Evolutionary conservation across 352 stramenopile genomes (phyloP), one percentile per base, ranked within the genome.

Genomic region (Thalassiosira hispida): DNA sequence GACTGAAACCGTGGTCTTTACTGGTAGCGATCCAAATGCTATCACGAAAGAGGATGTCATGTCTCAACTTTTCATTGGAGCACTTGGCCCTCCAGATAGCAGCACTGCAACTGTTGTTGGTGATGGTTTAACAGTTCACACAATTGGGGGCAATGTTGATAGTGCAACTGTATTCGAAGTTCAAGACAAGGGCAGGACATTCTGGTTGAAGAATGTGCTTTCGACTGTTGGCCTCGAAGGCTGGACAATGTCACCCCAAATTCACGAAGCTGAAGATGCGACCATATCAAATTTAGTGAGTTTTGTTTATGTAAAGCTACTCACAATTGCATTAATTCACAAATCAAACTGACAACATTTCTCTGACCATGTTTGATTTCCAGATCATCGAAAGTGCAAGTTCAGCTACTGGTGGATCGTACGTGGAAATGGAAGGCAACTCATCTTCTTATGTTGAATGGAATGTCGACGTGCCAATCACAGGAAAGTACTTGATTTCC

Each of bases 131-230:
- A 73, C n/a, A 53, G 61, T 64, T 5, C 81, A 83, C 52, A 68
- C 55, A 20, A 42, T 83, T 0, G 64, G 65, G 46, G 31, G 44
- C 12, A 47, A 29, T 61, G 29, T 81, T 59, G 73, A 83, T 67
- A 63, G 25, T 27, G 46, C 38, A 1, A 82, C 77, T 51, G 64
- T 86, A 29, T 88, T 88, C 59, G 77, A 88, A 72, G 72, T 86
- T n/a, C 23, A 78, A 52, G 72, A 84, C 73, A 81, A 83, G 12
- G 72, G 77, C 42, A 59, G 73, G 25, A 79, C 44, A 0, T 35
- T 85, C 5, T 86, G 69, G 56, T 73, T 88, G 23, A 88, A 85
- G 53, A 88, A 88, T 60, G 46, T 73, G 3, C 51, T 60, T 35
- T 85, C 71, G 5, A 84, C 69, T 27, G 81, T 85, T 2, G 68